Evolutionary conservation across 345 rosid species (phyloP).

Genomic region (Cardiospermum halicacabum): DNA sequence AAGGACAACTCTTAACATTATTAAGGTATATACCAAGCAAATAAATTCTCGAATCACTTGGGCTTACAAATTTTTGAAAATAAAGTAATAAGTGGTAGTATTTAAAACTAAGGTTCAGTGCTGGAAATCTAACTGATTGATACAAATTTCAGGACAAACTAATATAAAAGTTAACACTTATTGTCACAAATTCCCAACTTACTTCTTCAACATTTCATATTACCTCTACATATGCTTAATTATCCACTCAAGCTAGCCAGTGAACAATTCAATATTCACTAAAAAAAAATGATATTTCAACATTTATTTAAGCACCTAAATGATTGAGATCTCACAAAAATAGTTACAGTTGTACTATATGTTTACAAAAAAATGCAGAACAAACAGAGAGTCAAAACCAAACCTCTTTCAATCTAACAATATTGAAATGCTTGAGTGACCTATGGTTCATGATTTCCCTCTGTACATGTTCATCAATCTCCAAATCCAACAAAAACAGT

Average conservation of each 20-base stretch:
- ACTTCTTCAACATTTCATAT: neutral
- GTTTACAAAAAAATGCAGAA: neutral
- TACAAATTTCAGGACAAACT: neutral
- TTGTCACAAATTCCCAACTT: neutral
- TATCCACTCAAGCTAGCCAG: neutral
- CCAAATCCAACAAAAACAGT: conserved; percentile 15
- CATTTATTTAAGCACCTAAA: neutral
- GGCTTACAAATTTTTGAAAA: no score
- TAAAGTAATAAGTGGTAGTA: no score
- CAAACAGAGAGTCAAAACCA: neutral
- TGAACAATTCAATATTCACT: no score
- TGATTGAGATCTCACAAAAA: no score
- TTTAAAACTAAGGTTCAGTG: no score
- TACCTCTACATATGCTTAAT: neutral
- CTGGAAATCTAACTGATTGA: no score
- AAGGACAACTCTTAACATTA: no score
- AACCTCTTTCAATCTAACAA: conserved; percentile 66
- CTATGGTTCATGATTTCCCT: conserved; percentile 80
- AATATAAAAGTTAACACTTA: no score
- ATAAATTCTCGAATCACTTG: no score
- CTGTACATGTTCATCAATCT: conserved; percentile 70
- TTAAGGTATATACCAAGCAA: no score
- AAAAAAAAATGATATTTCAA: neutral
- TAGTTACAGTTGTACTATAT: no score
- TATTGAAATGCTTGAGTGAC: conserved; percentile 67